Evolutionary conservation across 805 yeast species (phyloP).

Genomic region (Starmerella vitae): DNA sequence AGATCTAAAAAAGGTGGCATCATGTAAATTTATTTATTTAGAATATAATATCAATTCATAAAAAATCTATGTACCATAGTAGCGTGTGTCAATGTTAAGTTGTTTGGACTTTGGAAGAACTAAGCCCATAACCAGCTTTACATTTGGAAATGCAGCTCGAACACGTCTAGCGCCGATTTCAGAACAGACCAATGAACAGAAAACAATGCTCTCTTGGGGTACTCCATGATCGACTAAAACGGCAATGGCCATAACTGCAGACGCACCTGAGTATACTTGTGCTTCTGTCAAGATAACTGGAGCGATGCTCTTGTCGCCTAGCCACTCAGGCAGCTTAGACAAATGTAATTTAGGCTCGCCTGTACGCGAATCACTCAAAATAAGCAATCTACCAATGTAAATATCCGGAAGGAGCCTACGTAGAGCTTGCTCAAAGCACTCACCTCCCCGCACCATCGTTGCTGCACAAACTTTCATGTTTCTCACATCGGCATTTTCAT

Average conservation of each 20-base stretch:
- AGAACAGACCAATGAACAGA: slow-evolving; percentile 62
- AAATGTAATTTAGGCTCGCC: slow-evolving; percentile 91
- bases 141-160: slow-evolving; percentile 55
- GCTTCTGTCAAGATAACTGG: slow-evolving; percentile 68
- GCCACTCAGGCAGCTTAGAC: slow-evolving; percentile 48
- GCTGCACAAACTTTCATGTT: slow-evolving; percentile 48
- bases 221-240: slow-evolving; percentile 74
- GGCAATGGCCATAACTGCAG: slow-evolving; percentile 86
- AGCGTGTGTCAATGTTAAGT: slow-evolving; percentile 60
- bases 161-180: slow-evolving; percentile 66
- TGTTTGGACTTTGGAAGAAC: slow-evolving; percentile 42
- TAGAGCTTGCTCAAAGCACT: slow-evolving; percentile 71
- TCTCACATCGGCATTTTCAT: slow-evolving; percentile 4
- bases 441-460: slow-evolving; percentile 80
- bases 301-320: slow-evolving; percentile 9
- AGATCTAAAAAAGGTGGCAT: not conserved
- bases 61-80: slow-evolving; percentile 48
- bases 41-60: not conserved
- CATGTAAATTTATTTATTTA: not conserved
- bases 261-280: slow-evolving; percentile 84
- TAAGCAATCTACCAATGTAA: slow-evolving; percentile 66
- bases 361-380: slow-evolving; percentile 75
- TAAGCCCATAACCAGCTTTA: slow-evolving; percentile 57
- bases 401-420: slow-evolving; percentile 66
- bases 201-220: slow-evolving; percentile 42